Evolutionary conservation across 768 basidiomycete genomes (phyloP).

Genomic region (Tubosaeta sp.): DNA sequence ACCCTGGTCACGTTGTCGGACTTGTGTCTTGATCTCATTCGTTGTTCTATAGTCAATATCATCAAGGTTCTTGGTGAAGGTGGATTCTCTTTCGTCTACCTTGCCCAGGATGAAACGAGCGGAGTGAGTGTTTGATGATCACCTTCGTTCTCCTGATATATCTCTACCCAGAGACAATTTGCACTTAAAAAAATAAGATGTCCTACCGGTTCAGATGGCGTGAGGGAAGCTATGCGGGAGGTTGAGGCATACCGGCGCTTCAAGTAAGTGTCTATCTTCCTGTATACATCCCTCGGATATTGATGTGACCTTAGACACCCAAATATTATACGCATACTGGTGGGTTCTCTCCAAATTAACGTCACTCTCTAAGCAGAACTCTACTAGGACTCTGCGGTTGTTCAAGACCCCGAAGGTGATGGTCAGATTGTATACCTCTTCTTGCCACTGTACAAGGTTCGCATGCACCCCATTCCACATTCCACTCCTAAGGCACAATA

Average conservation of each 20-base stretch:
- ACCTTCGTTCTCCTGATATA: background rate
- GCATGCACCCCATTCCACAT: conserved; percentile 5
- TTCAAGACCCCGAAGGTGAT: conserved; percentile 90
- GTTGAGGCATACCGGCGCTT: conserved; percentile 94
- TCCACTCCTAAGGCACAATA: conserved; percentile 26
- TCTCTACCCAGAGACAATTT: conserved; percentile 65
- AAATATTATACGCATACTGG: conserved; percentile 94
- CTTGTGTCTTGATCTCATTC: conserved; percentile 3
- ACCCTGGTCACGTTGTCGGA: background rate
- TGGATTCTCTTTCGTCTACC: conserved; percentile 89
- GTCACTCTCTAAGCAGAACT: background rate
- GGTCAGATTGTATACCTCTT: conserved; percentile 96
- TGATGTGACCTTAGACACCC: conserved; percentile 58
- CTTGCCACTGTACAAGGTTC: conserved; percentile 85
- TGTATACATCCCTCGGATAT: background rate
- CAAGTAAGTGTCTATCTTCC: conserved; percentile 51
- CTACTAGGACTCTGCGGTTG: conserved; percentile 82
- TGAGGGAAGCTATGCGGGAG: conserved; percentile 85
- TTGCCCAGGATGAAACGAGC: conserved; percentile 81
- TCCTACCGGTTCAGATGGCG: conserved; percentile 81
- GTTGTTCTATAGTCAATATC: conserved; percentile 62
- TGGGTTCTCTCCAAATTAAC: conserved; percentile 24
- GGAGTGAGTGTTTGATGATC: conserved; percentile 48
- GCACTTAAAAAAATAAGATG: conserved; percentile 97
- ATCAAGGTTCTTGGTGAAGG: conserved; percentile 93